Base-by-base conservation (phyloP, 495 filamentous ascomycete genomes). In the Aspergillus nanangensis region DNA sequence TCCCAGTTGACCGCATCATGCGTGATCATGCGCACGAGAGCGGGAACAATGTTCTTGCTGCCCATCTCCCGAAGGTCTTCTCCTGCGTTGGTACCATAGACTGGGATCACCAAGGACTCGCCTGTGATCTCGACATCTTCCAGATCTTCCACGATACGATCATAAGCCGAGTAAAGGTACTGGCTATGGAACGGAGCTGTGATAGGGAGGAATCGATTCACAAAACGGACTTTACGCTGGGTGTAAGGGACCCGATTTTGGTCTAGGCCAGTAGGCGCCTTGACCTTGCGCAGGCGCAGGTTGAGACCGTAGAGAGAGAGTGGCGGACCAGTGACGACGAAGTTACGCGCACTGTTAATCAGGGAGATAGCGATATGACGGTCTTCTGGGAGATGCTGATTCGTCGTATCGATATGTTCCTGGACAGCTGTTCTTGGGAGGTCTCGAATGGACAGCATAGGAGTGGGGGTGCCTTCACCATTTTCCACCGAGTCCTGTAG, bases 111-210 rank as follows among this genome's bases (percentile, higher is more conserved):
- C 17, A 96, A 75, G 4, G 76, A 76, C 45, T 76, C 71, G 40
- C 78, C 77, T 32, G 81, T 73, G 22, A 96, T 88, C 7, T 77
- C 62, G 19, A 99, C 68, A 55, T 89, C 83, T 56, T 88, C 87
- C 33, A 97, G 72, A 58, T 99, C 94, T 47, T 95, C 85, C 31
- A 86, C 74, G 44, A 96, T 87, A 33, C 87, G 76, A 37, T 81
- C 77, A 13, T 85, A 84, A 2, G 94, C 90, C 33, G 87, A 79
- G 34, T 78, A 74, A 32, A 99, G 79, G 56, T 96, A 95, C 48
- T 85, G 85, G 74, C 93, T 97, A 70, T 99, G 94, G 74, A 99
- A 99, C 5, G 94, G 94, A 8, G 93, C 87, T 1, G 91, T 96
- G 64, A 99, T 97, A 22, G 94, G 94, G 42, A 99, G 71, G 73